These are phyloP conservation scores for Medicago ruthenica DNA, from an alignment of 306 rosid species.

Conservation along the genomic window DNA sequence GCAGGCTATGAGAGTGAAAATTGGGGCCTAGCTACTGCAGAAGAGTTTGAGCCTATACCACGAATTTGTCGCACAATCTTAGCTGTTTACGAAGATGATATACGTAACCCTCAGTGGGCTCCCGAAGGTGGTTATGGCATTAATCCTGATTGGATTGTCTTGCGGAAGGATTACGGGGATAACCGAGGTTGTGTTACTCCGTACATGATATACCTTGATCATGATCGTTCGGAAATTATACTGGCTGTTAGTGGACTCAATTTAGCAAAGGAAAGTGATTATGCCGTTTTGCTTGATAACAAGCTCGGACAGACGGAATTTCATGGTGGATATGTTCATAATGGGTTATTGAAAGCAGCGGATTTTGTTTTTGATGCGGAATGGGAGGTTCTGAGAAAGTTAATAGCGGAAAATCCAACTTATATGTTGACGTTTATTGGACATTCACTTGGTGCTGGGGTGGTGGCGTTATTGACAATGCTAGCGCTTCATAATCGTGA, in stretches of 20 bases:
- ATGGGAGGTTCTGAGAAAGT: slow-evolving; percentile 62
- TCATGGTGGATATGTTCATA: slow-evolving; percentile 92
- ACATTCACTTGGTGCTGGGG: slow-evolving; percentile 95
- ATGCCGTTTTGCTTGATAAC: slow-evolving; percentile 84
- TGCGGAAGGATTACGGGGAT: slow-evolving; percentile 67
- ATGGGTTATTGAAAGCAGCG: slow-evolving; percentile 89
- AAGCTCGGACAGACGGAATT: slow-evolving; percentile 83
- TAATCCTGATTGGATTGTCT: slow-evolving; percentile 76
- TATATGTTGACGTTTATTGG: slow-evolving; percentile 76
- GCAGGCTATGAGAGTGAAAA: slow-evolving; percentile 94
- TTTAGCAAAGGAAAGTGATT: slow-evolving; percentile 85
- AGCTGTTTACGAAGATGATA: slow-evolving; percentile 78
- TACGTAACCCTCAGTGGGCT: slow-evolving; percentile 80
- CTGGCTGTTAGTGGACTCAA: slow-evolving; percentile 88
- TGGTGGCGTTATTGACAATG: slow-evolving; percentile 81
- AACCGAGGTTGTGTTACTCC: slow-evolving; percentile 80
- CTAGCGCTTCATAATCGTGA: slow-evolving; percentile 61
- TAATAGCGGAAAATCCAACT: slow-evolving; percentile 65
- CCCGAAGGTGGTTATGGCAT: slow-evolving; percentile 91
- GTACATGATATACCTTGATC: slow-evolving; percentile 86
- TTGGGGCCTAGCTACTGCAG: slow-evolving; percentile 83
- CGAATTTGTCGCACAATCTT: slow-evolving; percentile 77
- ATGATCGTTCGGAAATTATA: slow-evolving; percentile 75
- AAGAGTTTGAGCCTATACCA: slow-evolving; percentile 92
- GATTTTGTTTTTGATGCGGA: slow-evolving; percentile 75